These are phyloP conservation scores for Penicillium tannophilum DNA, from an alignment of 495 filamentous ascomycete species.

Conservation along the genomic window DNA sequence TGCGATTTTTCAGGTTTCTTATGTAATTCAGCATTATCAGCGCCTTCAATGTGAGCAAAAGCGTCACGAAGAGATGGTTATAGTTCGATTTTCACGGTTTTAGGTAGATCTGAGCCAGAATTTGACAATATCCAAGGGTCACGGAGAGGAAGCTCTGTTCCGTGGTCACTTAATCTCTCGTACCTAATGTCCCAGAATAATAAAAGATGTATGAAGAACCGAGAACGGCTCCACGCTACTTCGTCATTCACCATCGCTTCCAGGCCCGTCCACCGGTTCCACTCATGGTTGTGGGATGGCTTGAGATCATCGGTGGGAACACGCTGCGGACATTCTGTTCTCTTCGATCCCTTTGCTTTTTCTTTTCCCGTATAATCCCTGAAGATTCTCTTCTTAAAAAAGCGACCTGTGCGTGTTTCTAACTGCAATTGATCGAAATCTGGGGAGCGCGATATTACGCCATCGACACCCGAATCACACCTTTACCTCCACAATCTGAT, in stretches of 20 bases:
- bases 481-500: conserved; percentile 8
- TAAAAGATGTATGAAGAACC: neutral
- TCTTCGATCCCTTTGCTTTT: conserved; percentile 11
- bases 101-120: too few species aligned
- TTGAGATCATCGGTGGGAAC: conserved; percentile 20
- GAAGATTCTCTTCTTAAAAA: neutral
- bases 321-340: neutral
- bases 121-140: neutral
- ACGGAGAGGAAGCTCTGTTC: neutral
- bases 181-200: neutral
- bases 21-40: neutral
- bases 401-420: conserved; percentile 12
- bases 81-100: neutral
- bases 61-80: neutral
- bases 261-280: conserved; percentile 30
- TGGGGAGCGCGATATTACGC: conserved; percentile 36
- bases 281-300: conserved; percentile 18
- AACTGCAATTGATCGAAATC: conserved; percentile 13
- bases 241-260: conserved; percentile 35
- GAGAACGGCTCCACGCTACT: conserved; percentile 24
- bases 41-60: neutral
- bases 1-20: neutral
- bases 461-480: conserved; percentile 30
- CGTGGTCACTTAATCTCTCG: neutral
- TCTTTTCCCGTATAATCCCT: neutral